A percentile compares a stretch with the other conserved stretches of the same genome.
These are phyloP conservation scores for Hysterangium stoloniferum DNA, from an alignment of 768 basidiomycete genomes.

Conservation along the genomic window DNA sequence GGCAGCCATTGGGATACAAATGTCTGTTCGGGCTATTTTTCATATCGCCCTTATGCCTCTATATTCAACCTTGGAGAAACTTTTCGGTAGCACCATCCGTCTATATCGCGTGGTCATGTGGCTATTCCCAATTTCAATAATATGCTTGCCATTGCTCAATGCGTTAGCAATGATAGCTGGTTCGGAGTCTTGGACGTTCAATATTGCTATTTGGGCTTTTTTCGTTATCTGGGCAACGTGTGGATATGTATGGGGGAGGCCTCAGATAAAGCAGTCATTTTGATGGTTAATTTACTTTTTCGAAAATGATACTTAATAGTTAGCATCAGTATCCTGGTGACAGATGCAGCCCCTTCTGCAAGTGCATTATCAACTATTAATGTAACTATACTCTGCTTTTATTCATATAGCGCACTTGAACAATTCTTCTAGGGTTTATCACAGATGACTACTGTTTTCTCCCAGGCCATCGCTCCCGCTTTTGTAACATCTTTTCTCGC, in stretches of 20 bases:
- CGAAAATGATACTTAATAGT: not conserved
- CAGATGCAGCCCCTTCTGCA: slow-evolving; percentile 13
- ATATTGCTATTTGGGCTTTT: slow-evolving; percentile 6
- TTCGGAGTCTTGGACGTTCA: not conserved
- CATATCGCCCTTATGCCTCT: slow-evolving; percentile 4
- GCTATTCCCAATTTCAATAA: slow-evolving; percentile 7
- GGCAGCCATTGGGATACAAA: slow-evolving; percentile 13
- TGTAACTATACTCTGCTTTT: not conserved
- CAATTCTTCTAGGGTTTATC: slow-evolving; percentile 4
- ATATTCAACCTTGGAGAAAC: slow-evolving; percentile 5
- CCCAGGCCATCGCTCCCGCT: slow-evolving; percentile 16
- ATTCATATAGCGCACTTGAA: not conserved
- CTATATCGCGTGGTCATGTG: slow-evolving; percentile 7
- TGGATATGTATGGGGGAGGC: slow-evolving; percentile 12
- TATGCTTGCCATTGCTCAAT: slow-evolving; percentile 9
- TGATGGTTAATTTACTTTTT: not conserved
- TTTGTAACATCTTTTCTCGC: slow-evolving; percentile 16
- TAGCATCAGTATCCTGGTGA: slow-evolving; percentile 11
- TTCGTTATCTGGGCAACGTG: slow-evolving; percentile 10
- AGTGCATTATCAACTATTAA: slow-evolving; percentile 14
- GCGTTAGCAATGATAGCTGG: slow-evolving; percentile 2
- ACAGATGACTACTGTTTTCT: slow-evolving; percentile 15
- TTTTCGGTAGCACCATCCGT: slow-evolving; percentile 7
- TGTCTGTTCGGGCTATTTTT: slow-evolving; percentile 12
- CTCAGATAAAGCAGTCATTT: too few relatives aligned